phyloP scores from a whole-genome alignment of 192 early-diverging fungal genomes.

The Entomortierella beljakovae region DNA sequence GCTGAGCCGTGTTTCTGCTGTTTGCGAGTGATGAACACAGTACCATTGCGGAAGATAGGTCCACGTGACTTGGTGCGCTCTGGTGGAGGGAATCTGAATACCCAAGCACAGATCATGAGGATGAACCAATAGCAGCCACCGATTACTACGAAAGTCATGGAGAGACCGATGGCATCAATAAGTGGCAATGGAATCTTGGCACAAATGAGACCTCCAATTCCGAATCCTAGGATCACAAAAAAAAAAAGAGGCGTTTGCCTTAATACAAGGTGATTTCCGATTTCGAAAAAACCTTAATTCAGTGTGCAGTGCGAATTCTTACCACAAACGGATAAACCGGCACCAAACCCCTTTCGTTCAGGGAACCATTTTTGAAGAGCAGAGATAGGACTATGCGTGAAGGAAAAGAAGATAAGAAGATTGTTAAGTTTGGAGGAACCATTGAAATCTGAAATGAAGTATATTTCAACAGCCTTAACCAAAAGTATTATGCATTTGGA shows the following conservation, averaged over 20 bases:
- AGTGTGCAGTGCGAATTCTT: too few species aligned
- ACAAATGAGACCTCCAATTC: constrained; percentile 77
- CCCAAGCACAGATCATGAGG: constrained; percentile 64
- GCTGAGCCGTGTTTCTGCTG: constrained; percentile 46
- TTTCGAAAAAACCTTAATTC: too few species aligned
- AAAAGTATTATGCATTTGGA: too few species aligned
- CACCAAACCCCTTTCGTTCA: constrained; percentile 65
- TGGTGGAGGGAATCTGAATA: constrained; percentile 71
- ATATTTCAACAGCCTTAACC: too few species aligned
- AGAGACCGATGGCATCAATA: constrained; percentile 65
- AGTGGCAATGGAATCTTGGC: constrained; percentile 73
- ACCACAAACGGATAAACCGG: constrained; percentile 78
- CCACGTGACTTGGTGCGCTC: constrained; percentile 70
- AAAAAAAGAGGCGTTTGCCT: too few species aligned
- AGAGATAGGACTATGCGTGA: constrained; percentile 60
- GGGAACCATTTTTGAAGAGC: constrained; percentile 76
- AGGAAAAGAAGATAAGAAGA: background rate
- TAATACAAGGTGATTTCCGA: too few species aligned
- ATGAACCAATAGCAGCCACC: constrained; percentile 71
- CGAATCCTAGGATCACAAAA: constrained; percentile 65
- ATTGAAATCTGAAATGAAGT: too few species aligned
- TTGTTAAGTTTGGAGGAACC: background rate
- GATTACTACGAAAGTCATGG: constrained; percentile 72
- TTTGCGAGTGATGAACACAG: constrained; percentile 47
- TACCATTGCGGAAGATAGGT: constrained; percentile 57